Evolutionary conservation across 1,284 basidiomycete genomes (phyloP).

Genomic region (Trichosporon faecale): DNA sequence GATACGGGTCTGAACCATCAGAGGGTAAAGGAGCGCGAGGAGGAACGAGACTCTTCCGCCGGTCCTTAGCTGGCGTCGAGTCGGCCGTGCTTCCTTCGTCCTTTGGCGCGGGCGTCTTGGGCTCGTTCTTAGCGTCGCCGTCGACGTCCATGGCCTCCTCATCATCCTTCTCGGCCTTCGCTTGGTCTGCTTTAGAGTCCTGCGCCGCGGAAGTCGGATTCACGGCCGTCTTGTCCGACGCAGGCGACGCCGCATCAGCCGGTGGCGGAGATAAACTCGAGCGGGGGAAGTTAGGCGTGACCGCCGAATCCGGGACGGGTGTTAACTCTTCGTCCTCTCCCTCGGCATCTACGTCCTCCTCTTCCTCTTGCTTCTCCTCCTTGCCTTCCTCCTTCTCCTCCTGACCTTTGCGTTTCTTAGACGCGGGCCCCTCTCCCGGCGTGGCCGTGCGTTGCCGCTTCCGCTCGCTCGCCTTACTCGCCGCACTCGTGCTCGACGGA

Average conservation of each 20-base stretch:
- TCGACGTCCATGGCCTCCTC: constrained; percentile 13
- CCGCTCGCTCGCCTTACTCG: not conserved
- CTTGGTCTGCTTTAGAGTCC: not conserved
- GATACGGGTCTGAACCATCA: constrained; percentile 28
- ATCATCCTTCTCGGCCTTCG: not conserved
- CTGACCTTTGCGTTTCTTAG: constrained; percentile 26
- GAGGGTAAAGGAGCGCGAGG: not conserved
- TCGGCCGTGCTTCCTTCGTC: not conserved
- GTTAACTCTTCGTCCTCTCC: constrained; percentile 45
- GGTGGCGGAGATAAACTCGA: constrained; percentile 17
- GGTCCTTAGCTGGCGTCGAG: constrained; percentile 6
- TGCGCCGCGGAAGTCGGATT: not conserved
- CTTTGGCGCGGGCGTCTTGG: not conserved
- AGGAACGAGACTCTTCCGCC: not conserved
- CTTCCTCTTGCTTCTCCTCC: not conserved
- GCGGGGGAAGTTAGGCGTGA: not conserved
- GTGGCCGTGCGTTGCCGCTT: not conserved
- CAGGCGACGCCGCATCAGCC: not conserved
- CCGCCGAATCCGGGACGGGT: constrained; percentile 17
- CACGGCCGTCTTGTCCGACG: constrained; percentile 9
- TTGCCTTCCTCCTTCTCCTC: constrained; percentile 36
- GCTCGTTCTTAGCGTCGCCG: not conserved
- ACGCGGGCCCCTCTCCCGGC: not conserved
- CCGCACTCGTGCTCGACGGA: no score
- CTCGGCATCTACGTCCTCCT: constrained; percentile 38